Conservation (phyloP, 805 yeast genomes). For the Yarrowia deformans region DNA sequence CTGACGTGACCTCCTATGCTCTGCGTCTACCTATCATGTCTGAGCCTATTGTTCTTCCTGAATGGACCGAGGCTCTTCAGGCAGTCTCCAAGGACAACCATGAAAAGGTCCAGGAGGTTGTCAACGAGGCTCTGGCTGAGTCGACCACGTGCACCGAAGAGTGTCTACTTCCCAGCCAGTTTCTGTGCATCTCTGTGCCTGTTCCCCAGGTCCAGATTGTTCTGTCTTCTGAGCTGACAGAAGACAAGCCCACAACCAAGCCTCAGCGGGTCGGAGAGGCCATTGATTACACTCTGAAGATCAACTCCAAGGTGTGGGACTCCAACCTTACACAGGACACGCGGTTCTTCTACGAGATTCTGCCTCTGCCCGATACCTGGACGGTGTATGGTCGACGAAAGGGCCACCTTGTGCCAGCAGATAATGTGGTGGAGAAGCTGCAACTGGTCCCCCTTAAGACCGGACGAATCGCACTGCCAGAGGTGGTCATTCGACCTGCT, state of each 20-base stretch:
- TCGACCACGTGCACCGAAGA: neutral
- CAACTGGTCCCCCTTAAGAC: slow-evolving; percentile 73
- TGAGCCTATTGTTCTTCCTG: slow-evolving; percentile 19
- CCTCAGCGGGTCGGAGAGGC: slow-evolving; percentile 16
- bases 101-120: slow-evolving; percentile 24
- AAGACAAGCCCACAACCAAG: slow-evolving; percentile 26
- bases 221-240: slow-evolving; percentile 23
- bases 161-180: neutral
- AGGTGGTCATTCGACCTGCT: slow-evolving; percentile 56
- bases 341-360: slow-evolving; percentile 57
- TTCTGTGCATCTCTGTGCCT: slow-evolving; percentile 34
- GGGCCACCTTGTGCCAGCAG: slow-evolving; percentile 56
- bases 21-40: slow-evolving; percentile 39
- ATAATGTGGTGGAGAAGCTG: slow-evolving; percentile 43
- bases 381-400: slow-evolving; percentile 73
- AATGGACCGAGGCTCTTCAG: slow-evolving; percentile 21
- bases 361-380: slow-evolving; percentile 74
- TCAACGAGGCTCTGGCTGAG: slow-evolving; percentile 24
- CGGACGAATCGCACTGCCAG: slow-evolving; percentile 76
- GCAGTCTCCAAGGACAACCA: slow-evolving; percentile 27
- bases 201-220: slow-evolving; percentile 40
- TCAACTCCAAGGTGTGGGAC: slow-evolving; percentile 40
- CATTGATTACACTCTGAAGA: slow-evolving; percentile 26
- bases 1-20: slow-evolving; percentile 34
- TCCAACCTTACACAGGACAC: slow-evolving; percentile 42